Conservation (phyloP, 805 yeast species). For the Saccharomycopsis babjevae region DNA sequence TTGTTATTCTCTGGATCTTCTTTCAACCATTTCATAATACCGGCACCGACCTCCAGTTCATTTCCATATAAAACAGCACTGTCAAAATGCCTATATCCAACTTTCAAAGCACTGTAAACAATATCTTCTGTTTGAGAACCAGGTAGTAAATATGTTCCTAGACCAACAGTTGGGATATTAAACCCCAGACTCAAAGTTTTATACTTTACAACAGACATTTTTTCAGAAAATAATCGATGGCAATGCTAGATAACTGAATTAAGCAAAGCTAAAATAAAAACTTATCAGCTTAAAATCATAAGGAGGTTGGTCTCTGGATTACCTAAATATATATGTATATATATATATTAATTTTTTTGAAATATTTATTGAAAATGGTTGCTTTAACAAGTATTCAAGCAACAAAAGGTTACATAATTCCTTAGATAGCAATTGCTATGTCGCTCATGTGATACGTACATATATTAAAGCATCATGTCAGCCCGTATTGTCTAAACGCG, state of each 20-base stretch:
- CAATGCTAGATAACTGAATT: not conserved
- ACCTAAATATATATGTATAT: no score
- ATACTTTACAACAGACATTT: conserved; percentile 5
- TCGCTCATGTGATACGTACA: not conserved
- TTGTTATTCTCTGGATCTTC: conserved; percentile 35
- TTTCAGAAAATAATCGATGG: not conserved
- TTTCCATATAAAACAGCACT: conserved; percentile 61
- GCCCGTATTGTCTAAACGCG: no score
- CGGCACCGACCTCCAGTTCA: conserved; percentile 51
- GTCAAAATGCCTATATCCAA: conserved; percentile 69
- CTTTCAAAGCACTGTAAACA: conserved; percentile 46
- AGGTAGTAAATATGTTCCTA: conserved; percentile 44
- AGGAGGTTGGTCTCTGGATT: not conserved
- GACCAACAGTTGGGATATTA: conserved; percentile 45
- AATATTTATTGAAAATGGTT: not conserved
- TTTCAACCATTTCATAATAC: conserved; percentile 41
- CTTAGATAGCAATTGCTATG: not conserved
- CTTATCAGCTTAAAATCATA: not conserved
- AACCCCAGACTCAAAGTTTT: conserved; percentile 44
- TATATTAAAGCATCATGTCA: not conserved
- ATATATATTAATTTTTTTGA: not conserved
- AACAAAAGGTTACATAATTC: not conserved
- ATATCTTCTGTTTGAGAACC: conserved; percentile 29
- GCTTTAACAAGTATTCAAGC: not conserved
- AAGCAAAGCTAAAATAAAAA: no score